Conservation (phyloP, 1,284 basidiomycete species). For the Cryptococcus sp. region DNA sequence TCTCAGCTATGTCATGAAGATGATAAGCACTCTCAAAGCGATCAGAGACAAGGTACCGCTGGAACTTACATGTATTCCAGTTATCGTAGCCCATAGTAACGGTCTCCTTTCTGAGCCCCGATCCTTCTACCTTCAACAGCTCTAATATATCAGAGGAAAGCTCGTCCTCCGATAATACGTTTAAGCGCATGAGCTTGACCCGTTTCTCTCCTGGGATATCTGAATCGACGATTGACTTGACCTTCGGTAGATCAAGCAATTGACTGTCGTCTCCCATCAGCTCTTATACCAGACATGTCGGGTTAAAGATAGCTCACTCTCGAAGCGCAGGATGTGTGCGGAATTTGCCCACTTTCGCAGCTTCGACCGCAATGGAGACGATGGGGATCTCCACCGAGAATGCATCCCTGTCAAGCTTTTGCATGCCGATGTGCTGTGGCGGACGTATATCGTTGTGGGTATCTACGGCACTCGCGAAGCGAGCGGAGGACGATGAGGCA, state of each 20-base stretch:
- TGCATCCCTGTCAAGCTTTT: constrained; percentile 61
- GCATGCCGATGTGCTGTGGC: constrained; percentile 48
- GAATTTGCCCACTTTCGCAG: constrained; percentile 61
- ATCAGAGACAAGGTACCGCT: no score
- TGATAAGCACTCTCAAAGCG: neutral
- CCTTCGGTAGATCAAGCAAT: constrained; percentile 67
- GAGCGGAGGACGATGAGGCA: constrained; percentile 10
- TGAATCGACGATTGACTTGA: constrained; percentile 63
- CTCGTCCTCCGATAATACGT: constrained; percentile 59
- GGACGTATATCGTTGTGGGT: constrained; percentile 24
- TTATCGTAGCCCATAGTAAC: constrained; percentile 76
- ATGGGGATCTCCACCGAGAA: constrained; percentile 68
- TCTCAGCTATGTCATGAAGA: constrained; percentile 64
- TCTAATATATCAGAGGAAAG: constrained; percentile 61
- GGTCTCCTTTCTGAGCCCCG: constrained; percentile 62
- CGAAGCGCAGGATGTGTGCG: constrained; percentile 62
- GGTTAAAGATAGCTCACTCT: constrained; percentile 56
- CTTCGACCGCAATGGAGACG: constrained; percentile 66
- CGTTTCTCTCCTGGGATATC: constrained; percentile 57
- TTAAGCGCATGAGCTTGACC: constrained; percentile 44
- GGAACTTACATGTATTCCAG: constrained; percentile 73
- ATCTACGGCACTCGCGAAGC: neutral
- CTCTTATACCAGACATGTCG: neutral
- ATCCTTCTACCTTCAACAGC: constrained; percentile 61
- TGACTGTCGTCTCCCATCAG: constrained; percentile 48